These are phyloP conservation scores for Melastoma malabathricum DNA, from an alignment of 345 rosid species.

Conservation along the genomic window DNA sequence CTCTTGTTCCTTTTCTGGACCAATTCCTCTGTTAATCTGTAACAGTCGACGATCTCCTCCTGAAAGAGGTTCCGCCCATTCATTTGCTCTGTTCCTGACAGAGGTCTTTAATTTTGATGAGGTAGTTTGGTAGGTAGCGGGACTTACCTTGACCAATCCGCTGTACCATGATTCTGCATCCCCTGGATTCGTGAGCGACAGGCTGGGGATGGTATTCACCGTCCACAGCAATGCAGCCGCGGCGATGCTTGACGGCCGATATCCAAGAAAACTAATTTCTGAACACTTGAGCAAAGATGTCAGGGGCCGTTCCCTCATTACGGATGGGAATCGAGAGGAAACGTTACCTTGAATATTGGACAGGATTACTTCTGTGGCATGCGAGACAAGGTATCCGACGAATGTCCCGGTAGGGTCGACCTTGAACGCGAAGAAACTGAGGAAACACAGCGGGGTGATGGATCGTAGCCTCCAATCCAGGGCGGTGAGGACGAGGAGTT, in stretches of 20 bases:
- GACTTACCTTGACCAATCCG: constrained; percentile 76
- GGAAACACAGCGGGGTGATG: constrained; percentile 73
- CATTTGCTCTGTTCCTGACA: no score
- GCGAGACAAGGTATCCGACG: constrained; percentile 42
- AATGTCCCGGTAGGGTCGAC: constrained; percentile 56
- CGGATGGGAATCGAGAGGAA: neutral
- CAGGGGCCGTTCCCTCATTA: neutral
- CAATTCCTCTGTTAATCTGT: constrained; percentile 59
- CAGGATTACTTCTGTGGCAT: constrained; percentile 64
- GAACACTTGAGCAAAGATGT: constrained; percentile 13
- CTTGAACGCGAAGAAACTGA: constrained; percentile 81
- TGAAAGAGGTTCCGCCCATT: constrained; percentile 16
- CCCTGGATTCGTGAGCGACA: constrained; percentile 54
- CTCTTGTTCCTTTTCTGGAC: constrained; percentile 29
- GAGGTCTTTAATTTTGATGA: no score
- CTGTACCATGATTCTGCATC: constrained; percentile 91
- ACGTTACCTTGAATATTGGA: constrained; percentile 79
- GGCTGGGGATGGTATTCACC: constrained; percentile 63
- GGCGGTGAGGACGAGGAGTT: constrained; percentile 65
- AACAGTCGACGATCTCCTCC: constrained; percentile 78
- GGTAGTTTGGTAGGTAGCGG: neutral
- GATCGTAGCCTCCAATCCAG: constrained; percentile 95
- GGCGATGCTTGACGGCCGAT: constrained; percentile 85
- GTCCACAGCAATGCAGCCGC: constrained; percentile 86
- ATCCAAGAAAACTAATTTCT: constrained; percentile 83